Base-by-base conservation (phyloP, 2,329 filamentous ascomycete species). In the Penicillium sp. region DNA sequence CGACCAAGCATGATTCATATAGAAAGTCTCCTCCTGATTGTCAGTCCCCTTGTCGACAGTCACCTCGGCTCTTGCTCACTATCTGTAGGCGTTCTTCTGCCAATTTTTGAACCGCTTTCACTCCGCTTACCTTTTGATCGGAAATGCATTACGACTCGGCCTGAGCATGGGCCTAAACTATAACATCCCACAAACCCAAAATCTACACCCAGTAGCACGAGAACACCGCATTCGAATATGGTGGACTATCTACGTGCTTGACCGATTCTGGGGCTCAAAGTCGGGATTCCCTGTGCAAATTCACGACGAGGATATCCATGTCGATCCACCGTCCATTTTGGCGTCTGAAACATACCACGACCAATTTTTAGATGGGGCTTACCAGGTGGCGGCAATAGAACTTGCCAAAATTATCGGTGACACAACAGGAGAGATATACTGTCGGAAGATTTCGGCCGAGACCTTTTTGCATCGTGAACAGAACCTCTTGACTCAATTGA, bases 281-380 rank as follows among this genome's bases (percentile, higher is more conserved):
- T 67, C 78, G 0, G 78, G 79, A 0, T 77, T 79, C 44, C 78
- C 80, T 0, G 68, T 77, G 0, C 76, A 77, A n/a, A 75, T 82
- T 4, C 70, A 72, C 6, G 79, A 82, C 35, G 71, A 77, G 9
- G 79, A 80, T 27, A 79, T 76, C 8, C 64, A 72, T 39, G 68
- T 72, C 15, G 69, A 73, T 17, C 55, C 72, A 45, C 73, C 73
- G 0, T 70, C 70, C 1, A 57, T 61, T n/a, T 54, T 65, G 0
- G 51, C 45, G 2, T 57, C 64, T 1, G 61, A 66, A 15, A 55
- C 57, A 17, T 63, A 68, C 1, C 58, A 57, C 6, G 66, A 70
- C 31, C 69, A 75, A 41, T 74, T 74, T 38, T 64, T 65, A 1
- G 69, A 75, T 50, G 69, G 65, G 0, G 63, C 65, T 15, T 70